Conservation (phyloP, 2,329 filamentous ascomycete species). For the Neoarthrinium moseri region DNA sequence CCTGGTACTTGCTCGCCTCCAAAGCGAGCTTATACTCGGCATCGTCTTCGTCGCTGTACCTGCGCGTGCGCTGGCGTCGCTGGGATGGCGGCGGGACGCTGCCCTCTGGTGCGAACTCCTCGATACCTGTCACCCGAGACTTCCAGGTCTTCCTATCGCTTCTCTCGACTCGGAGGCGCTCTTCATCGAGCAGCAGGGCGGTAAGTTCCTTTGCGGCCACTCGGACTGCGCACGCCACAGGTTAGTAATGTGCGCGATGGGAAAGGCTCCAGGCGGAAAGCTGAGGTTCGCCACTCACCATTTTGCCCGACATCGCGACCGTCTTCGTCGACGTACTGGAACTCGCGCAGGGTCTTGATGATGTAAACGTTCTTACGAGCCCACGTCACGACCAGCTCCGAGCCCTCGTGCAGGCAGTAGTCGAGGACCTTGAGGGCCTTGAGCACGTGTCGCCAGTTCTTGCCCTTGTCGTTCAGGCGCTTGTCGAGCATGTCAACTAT, state of each 20-base stretch:
- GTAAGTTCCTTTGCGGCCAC: conserved; percentile 96
- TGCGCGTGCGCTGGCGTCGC: conserved; percentile 47
- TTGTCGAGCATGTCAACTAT: conserved; percentile 99
- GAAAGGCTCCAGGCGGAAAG: no score
- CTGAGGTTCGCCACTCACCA: conserved; percentile 64
- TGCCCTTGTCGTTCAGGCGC: conserved; percentile 96
- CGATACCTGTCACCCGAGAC: conserved; percentile 88
- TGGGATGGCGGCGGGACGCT: conserved; percentile 36
- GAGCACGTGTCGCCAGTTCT: conserved; percentile 98
- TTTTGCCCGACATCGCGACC: conserved; percentile 94
- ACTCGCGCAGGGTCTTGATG: conserved; percentile 97
- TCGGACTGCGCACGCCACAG: conserved; percentile 63
- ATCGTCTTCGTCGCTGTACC: conserved; percentile 70
- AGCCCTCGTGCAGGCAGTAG: conserved; percentile 96
- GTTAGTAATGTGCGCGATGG: neutral
- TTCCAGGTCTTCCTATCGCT: conserved; percentile 95
- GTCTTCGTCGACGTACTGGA: conserved; percentile 95
- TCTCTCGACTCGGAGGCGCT: conserved; percentile 84
- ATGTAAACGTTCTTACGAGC: conserved; percentile 97
- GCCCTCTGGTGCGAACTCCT: conserved; percentile 65
- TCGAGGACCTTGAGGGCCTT: conserved; percentile 97
- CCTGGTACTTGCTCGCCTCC: conserved; percentile 92
- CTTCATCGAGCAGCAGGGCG: conserved; percentile 87
- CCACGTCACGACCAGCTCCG: conserved; percentile 95
- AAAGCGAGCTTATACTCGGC: conserved; percentile 86